phyloP scores from a whole-genome alignment of 228 moss, liverwort and hornwort genomes.

The Sphagnum magellanicum region DNA sequence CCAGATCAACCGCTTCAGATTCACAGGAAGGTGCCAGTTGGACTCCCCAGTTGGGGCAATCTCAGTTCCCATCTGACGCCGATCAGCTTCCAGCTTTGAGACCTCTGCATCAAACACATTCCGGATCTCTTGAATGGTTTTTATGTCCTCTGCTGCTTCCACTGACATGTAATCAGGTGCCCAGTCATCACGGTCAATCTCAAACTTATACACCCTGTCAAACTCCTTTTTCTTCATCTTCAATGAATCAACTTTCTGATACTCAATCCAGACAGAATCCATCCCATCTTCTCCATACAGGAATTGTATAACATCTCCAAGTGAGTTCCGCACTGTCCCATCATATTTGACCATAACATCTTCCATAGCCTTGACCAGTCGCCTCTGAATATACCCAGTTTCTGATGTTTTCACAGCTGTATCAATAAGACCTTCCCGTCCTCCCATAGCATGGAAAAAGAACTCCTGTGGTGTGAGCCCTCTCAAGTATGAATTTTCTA shows the following conservation, averaged over 20 bases:
- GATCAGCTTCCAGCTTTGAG: constrained; percentile 77
- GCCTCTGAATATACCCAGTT: constrained; percentile 95
- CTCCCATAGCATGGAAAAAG: constrained; percentile 99
- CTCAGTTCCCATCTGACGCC: constrained; percentile 87
- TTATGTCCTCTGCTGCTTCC: constrained; percentile 95
- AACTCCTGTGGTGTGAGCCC: constrained; percentile 95
- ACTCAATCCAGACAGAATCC: constrained; percentile 99
- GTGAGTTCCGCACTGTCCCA: constrained; percentile 89
- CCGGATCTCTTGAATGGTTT: constrained; percentile 90
- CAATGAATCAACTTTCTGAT: constrained; percentile 78
- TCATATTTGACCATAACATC: constrained; percentile 99
- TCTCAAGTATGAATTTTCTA: constrained; percentile 89
- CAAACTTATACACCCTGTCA: constrained; percentile 82
- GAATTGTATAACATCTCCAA: constrained; percentile 97
- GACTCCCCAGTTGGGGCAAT: constrained; percentile 90
- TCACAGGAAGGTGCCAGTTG: constrained; percentile 78
- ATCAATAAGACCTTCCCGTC: constrained; percentile 95
- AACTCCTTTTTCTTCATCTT: constrained; percentile 92
- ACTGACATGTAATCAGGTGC: constrained; percentile 92
- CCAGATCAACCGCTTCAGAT: constrained; percentile 89
- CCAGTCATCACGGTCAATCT: constrained; percentile 94
- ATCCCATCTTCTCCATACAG: constrained; percentile 97
- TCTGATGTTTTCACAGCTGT: constrained; percentile 98
- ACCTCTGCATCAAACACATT: constrained; percentile 98
- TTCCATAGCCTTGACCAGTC: constrained; percentile 97